These are phyloP conservation scores for Diplosphaera chodatii DNA, from an alignment of 139 green algal genomes.

Conservation along the genomic window DNA sequence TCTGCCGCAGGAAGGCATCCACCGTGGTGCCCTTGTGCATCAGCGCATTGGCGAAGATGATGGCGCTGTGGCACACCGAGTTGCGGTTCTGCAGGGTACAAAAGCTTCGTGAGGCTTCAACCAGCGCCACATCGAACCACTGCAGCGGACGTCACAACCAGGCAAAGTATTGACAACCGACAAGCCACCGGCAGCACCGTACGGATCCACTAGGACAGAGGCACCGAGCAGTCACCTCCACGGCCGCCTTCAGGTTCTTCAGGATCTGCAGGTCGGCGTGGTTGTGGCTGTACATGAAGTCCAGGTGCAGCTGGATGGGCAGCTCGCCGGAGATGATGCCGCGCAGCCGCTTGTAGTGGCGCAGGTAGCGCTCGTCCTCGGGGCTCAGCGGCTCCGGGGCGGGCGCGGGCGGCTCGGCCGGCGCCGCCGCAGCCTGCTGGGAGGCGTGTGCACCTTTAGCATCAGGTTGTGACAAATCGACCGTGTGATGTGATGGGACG, in stretches of 20 bases:
- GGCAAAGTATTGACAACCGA: no score
- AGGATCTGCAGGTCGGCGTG: conserved; percentile 78
- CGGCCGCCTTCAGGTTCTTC: conserved; percentile 79
- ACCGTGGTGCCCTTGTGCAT: conserved; percentile 93
- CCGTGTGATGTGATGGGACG: no score
- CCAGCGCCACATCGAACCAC: no score
- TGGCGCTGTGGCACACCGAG: conserved; percentile 85
- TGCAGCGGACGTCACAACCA: no score
- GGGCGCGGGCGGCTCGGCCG: background rate
- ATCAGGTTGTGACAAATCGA: no score
- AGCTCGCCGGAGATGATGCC: conserved; percentile 78
- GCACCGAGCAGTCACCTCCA: conserved; percentile 53
- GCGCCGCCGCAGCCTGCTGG: no score
- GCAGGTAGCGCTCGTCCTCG: conserved; percentile 12
- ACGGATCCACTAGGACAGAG: no score
- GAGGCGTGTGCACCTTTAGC: no score
- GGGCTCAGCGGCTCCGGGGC: conserved; percentile 6
- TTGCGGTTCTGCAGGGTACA: conserved; percentile 21
- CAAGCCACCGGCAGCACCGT: no score
- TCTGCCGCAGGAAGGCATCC: conserved; percentile 93
- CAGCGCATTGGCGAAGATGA: conserved; percentile 91
- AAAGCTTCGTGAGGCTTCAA: no score
- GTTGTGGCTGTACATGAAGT: conserved; percentile 91
- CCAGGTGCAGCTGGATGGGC: conserved; percentile 82
- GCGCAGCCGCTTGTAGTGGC: conserved; percentile 40